Evolutionary conservation across 2,329 filamentous ascomycete genomes (phyloP), one percentile per base, ranked within the genome.

Genomic region (Raffaelea ambrosiae): DNA sequence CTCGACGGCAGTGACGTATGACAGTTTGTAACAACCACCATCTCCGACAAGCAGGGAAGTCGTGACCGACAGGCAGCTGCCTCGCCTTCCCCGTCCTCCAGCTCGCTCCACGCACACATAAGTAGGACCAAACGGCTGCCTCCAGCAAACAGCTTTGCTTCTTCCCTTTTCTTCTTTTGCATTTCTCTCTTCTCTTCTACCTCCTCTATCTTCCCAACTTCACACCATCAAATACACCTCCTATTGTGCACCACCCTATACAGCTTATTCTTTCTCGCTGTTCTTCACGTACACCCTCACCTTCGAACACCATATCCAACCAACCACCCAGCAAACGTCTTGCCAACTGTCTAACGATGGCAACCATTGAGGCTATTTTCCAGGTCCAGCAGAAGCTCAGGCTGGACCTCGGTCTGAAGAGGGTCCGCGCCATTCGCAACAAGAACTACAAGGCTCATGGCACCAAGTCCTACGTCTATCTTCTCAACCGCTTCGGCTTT

Each of bases 391-490:
- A 58, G 42, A 58, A 63, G 49, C 48, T 69, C 48, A 65, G 59
- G 51, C 46, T 59, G n/a, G 59, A 61, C 33, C 59, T 61, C 20
- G 61, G 61, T 44, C 59, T 71, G n/a, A 54, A 57, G 52, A 78
- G 70, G 59, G 61, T 82, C 57, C 66, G 63, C 39, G 65, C 77
- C 47, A 64, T 77, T 26, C 70, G 70, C 55, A 84, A 84, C 64
- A 65, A 70, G 47, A 77, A 79, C 56, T 83, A 83, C 62, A 65
- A 74, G 55, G 67, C 66, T 51, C 70, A 74, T 51, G 81, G 81
- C 43, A 68, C 69, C 51, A 84, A 83, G 63, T 81, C 79, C 29
- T 84, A 85, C 57, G 74, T 80, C 54, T 73, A 72, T 54, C 63
- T 76, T 9, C 63, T 85, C 55, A 74, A 74, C 59, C 82, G 81